These are phyloP conservation scores for Paramecium sexaurelia DNA, from an alignment of 73 alveolate genomes.

Conservation along the genomic window DNA sequence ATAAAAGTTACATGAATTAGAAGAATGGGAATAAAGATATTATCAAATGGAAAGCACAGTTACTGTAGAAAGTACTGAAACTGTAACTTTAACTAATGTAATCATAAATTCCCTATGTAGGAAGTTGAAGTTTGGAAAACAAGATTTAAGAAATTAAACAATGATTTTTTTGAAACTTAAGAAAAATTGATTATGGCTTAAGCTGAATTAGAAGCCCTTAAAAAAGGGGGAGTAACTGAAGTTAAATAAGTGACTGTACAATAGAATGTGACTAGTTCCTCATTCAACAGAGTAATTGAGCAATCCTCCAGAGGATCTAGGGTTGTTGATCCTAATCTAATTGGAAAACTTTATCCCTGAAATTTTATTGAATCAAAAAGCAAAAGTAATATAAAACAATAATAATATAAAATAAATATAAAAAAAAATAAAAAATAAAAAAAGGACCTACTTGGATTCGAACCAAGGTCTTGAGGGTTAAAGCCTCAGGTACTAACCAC, in stretches of 20 bases:
- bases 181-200: conserved; percentile 7
- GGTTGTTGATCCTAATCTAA: background rate
- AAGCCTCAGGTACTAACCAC: conserved; percentile 67
- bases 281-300: background rate
- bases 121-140: conserved; percentile 30
- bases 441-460: conserved; percentile 64
- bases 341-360: background rate
- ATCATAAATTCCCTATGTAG: background rate
- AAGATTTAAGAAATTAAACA: background rate
- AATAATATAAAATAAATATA: background rate
- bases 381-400: background rate
- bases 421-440: background rate
- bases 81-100: background rate
- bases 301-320: conserved; percentile 7
- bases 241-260: background rate
- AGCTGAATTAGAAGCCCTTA: conserved; percentile 18
- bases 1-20: background rate
- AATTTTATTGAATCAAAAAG: background rate
- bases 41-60: background rate
- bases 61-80: background rate
- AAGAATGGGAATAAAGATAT: background rate
- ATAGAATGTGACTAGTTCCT: background rate
- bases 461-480: conserved; percentile 67
- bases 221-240: conserved; percentile 25
- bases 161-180: background rate